Conservation (phyloP, 371 early-diverging fungal genomes). For the Actinomortierella ambigua region DNA sequence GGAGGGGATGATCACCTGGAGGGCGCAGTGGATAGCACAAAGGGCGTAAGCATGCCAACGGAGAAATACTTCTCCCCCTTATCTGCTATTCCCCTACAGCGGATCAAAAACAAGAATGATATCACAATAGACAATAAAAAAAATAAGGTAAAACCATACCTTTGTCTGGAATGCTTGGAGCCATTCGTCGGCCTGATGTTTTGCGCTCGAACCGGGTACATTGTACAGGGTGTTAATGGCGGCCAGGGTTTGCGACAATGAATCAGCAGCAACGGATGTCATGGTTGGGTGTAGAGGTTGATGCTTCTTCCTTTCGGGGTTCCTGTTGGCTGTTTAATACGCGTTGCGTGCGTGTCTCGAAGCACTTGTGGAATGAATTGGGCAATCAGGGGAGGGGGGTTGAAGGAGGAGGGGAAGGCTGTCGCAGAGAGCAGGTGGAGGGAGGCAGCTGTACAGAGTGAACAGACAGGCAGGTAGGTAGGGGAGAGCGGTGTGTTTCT, state of each 20-base stretch:
- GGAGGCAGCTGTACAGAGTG: neutral
- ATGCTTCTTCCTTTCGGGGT: too few relatives aligned
- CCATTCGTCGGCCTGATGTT: constrained; percentile 79
- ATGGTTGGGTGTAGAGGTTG: constrained; percentile 7
- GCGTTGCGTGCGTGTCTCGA: too few relatives aligned
- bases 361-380: neutral
- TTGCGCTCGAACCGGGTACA: constrained; percentile 40
- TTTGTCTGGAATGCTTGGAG: constrained; percentile 89
- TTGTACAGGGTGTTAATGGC: constrained; percentile 41
- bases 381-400: neutral
- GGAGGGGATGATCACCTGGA: neutral
- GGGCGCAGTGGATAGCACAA: neutral
- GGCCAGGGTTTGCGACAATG: constrained; percentile 28
- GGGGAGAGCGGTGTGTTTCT: too few relatives aligned
- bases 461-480: too few relatives aligned
- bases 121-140: too few relatives aligned
- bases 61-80: neutral
- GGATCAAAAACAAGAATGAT: too few relatives aligned
- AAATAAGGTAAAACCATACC: constrained; percentile 51
- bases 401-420: neutral
- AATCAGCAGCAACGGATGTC: constrained; percentile 27
- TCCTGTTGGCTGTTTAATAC: neutral
- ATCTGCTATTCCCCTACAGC: too few relatives aligned
- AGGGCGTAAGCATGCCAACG: too few relatives aligned
- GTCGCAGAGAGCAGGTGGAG: neutral